phyloP scores from a whole-genome alignment of 306 rosid genomes.

The Medicago lupulina region DNA sequence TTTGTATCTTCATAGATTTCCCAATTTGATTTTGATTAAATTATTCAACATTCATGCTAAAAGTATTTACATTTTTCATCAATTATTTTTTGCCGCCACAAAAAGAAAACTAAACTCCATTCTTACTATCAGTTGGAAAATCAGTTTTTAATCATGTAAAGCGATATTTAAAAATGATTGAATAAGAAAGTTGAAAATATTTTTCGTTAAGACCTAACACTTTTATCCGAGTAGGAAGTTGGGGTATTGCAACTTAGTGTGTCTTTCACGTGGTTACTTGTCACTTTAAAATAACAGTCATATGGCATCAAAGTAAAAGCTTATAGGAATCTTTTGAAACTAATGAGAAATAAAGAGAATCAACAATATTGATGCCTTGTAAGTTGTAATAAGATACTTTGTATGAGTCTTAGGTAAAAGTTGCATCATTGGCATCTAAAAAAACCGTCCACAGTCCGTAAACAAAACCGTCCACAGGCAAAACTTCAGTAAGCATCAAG shows the following conservation, averaged over 20 bases:
- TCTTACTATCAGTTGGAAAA: not conserved
- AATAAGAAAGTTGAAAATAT: too few species aligned
- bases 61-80: not conserved
- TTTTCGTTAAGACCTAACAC: too few species aligned
- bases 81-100: not conserved
- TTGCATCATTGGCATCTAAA: constrained; percentile 8
- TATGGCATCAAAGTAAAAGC: too few species aligned
- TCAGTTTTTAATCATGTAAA: too few species aligned
- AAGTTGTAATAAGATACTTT: not conserved
- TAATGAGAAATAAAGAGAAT: too few species aligned
- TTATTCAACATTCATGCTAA: not conserved
- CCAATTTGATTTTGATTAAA: not conserved
- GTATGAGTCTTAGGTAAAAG: not conserved
- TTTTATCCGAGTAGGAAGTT: too few species aligned
- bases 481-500: not conserved
- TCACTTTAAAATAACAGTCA: too few species aligned
- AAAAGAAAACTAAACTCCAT: not conserved
- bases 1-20: not conserved
- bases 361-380: not conserved
- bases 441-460: not conserved
- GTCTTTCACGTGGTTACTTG: too few species aligned
- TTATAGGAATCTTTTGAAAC: too few species aligned
- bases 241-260: too few species aligned
- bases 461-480: not conserved
- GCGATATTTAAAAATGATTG: too few species aligned